phyloP scores from a whole-genome alignment of 352 stramenopile genomes.

The Pythium angustatum region DNA sequence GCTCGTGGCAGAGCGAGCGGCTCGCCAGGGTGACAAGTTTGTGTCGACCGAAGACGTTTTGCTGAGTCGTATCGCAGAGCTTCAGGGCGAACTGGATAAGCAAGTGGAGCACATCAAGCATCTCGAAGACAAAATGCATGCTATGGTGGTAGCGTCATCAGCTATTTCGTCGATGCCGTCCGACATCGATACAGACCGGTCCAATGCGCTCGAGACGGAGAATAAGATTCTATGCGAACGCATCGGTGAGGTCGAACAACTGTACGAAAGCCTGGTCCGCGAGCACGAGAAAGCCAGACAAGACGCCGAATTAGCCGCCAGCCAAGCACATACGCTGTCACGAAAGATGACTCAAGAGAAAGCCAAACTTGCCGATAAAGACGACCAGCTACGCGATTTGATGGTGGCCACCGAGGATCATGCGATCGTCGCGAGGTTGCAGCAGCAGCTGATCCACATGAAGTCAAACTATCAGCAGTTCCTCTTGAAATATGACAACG shows the following conservation, averaged over 20 bases:
- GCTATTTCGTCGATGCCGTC: neutral
- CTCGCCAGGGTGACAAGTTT: conserved; percentile 10
- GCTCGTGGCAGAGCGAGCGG: conserved; percentile 41
- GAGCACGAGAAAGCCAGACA: conserved; percentile 70
- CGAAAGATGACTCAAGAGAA: conserved; percentile 42
- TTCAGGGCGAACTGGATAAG: conserved; percentile 49
- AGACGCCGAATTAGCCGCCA: conserved; percentile 59
- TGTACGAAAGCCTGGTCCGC: conserved; percentile 65
- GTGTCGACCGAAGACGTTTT: conserved; percentile 27
- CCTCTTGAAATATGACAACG: conserved; percentile 60
- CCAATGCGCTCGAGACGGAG: conserved; percentile 43
- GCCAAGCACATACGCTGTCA: conserved; percentile 59
- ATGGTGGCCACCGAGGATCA: conserved; percentile 88
- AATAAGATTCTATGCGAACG: conserved; percentile 65
- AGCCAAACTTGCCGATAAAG: conserved; percentile 52
- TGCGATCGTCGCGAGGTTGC: conserved; percentile 86
- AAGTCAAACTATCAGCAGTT: conserved; percentile 85
- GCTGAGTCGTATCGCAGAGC: conserved; percentile 43
- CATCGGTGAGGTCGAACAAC: conserved; percentile 71
- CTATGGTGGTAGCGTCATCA: neutral
- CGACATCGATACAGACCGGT: neutral
- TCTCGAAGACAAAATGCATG: conserved; percentile 41
- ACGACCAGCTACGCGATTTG: conserved; percentile 68
- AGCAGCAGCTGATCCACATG: conserved; percentile 90
- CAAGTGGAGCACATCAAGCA: conserved; percentile 47